Base-by-base conservation (phyloP, 148 eudicot genomes). In the Limonium bicolor region DNA sequence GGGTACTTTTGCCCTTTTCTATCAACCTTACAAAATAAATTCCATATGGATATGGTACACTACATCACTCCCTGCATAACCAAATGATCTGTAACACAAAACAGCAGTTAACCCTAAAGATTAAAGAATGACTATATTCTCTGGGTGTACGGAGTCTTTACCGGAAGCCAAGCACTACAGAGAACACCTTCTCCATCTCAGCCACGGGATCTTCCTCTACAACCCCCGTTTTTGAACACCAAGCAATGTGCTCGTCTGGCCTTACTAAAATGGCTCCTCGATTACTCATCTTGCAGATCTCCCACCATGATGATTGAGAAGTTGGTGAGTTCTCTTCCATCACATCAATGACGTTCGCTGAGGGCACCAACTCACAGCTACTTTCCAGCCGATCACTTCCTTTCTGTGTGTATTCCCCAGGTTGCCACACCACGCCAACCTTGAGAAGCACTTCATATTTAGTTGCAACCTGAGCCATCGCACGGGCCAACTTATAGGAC, bases 171-270 rank as follows among this genome's bases (percentile, higher is more conserved):
- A 83, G 53, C 35, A 77, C 56, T 54, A 53, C 50, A 37, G 70
- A 55, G 30, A 87, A 69, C 50, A 82, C 90, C 45, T 50, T 66
- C 40, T 58, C 74, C 78, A 88, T 63, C 65, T 66, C 72, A 10
- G 24, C 20, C 25, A 29, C 11, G 22, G 74, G 73, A 52, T 80
- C 74, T 8, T 51, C 65, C 5, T 26, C 33, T n/a, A n/a, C n/a
- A 35, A 64, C 32, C 11, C 51, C 61, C 4, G 69, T 71, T 53
- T 60, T 79, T 20, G 59, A 40, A 21, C 86, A 76, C 95, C 99
- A 90, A 47, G 94, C 93, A 55, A 90, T 71, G 56, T 90, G 95
- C 57, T 81, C 88, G 36, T 90, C 94, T 0, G 95, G 99, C 40
- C 99, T 75, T 23, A 81, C 94, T 30, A 90, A 61, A 66, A 90